These are phyloP conservation scores for Leucocoprinus sp. DNA, from an alignment of 768 basidiomycete genomes.

Conservation along the genomic window DNA sequence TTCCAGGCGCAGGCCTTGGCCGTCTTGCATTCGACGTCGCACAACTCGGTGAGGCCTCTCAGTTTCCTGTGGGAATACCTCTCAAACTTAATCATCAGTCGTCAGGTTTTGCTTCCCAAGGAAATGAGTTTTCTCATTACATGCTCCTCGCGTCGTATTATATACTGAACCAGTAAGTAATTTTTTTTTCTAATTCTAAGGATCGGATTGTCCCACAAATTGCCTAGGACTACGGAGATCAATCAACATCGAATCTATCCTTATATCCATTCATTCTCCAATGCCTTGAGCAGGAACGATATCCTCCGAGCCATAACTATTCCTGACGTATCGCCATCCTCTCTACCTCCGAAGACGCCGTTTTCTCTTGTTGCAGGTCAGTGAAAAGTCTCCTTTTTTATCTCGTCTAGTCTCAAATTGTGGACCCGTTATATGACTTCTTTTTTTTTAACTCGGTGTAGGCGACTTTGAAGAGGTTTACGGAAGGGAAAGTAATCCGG, in stretches of 20 bases:
- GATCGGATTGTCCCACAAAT: not conserved
- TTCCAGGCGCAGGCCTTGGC: constrained; percentile 87
- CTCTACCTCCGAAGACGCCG: constrained; percentile 51
- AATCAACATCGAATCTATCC: constrained; percentile 75
- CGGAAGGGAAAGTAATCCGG: constrained; percentile 43
- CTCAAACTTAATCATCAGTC: not conserved
- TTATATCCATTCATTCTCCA: constrained; percentile 90
- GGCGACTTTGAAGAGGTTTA: constrained; percentile 95
- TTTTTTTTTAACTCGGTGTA: too few species aligned
- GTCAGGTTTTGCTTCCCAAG: constrained; percentile 83
- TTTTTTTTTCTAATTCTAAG: not conserved
- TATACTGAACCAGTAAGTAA: constrained; percentile 71
- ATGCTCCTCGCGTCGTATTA: constrained; percentile 89
- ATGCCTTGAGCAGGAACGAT: constrained; percentile 47
- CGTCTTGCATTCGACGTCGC: constrained; percentile 86
- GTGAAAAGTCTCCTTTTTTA: constrained; percentile 10
- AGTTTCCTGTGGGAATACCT: not conserved
- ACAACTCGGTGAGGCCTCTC: constrained; percentile 47
- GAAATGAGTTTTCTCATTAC: constrained; percentile 93
- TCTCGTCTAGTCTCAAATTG: too few species aligned
- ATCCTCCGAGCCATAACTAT: constrained; percentile 64
- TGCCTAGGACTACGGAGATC: constrained; percentile 50
- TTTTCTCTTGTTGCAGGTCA: constrained; percentile 85
- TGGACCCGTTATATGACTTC: constrained; percentile 2
- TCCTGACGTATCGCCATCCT: constrained; percentile 79